A percentile compares a stretch with the other conserved stretches of the same genome.
These are phyloP conservation scores for Tylopilus plumbeoviolaceoides DNA, from an alignment of 768 basidiomycete genomes.

Conservation along the genomic window DNA sequence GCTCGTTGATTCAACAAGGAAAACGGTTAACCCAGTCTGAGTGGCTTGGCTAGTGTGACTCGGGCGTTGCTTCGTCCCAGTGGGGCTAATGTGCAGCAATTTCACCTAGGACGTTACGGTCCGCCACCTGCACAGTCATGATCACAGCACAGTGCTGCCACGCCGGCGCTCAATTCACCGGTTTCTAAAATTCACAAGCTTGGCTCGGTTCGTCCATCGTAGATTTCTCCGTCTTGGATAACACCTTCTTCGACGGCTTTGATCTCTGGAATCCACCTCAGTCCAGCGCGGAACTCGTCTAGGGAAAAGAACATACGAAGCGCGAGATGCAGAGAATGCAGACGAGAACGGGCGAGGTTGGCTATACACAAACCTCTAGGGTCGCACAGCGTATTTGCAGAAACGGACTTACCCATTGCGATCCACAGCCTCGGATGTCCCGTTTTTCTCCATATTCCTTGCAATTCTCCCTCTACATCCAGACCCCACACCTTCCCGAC, in stretches of 20 bases:
- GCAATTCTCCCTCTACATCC: conserved; percentile 59
- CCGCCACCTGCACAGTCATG: neutral
- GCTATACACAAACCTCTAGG: conserved; percentile 9
- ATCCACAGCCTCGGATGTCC: conserved; percentile 36
- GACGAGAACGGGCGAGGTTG: conserved; percentile 19
- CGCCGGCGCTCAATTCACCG: neutral
- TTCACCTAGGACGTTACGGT: neutral
- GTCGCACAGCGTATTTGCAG: neutral
- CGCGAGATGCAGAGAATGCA: conserved; percentile 29
- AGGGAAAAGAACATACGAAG: conserved; percentile 18
- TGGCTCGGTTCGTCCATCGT: neutral
- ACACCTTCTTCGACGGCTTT: conserved; percentile 29
- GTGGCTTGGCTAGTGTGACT: neutral
- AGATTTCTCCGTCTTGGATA: conserved; percentile 11
- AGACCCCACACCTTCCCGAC: conserved; percentile 62
- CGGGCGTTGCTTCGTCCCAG: neutral
- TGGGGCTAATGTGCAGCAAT: neutral
- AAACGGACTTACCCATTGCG: conserved; percentile 17
- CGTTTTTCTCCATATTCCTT: conserved; percentile 35
- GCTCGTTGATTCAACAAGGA: neutral
- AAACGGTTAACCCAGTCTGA: neutral
- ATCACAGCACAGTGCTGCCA: neutral
- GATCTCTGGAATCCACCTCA: conserved; percentile 22
- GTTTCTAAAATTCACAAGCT: neutral
- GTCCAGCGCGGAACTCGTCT: neutral